A percentile compares a stretch with the other conserved stretches of the same genome.
Conservation (phyloP, 192 early-diverging fungal genomes). For the Chytriomyces confervae region DNA sequence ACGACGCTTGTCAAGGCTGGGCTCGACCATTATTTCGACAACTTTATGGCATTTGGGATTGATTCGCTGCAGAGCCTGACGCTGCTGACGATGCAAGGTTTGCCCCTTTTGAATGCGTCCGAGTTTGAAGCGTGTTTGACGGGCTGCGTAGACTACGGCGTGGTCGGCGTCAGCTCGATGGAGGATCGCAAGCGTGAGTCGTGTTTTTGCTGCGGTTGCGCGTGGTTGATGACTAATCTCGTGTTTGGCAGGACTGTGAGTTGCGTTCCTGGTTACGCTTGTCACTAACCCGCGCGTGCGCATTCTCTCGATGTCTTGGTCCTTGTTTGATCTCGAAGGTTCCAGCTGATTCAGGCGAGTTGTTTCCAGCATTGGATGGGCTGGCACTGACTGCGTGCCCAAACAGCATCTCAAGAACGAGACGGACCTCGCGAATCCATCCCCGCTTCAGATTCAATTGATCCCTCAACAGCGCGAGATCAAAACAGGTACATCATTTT, state of each 20-base stretch:
- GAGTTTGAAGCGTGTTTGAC: neutral
- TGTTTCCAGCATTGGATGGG: neutral
- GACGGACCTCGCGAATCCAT: conserved; percentile 26
- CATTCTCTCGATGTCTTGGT: neutral
- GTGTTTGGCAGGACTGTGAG: conserved; percentile 52
- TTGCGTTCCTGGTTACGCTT: neutral
- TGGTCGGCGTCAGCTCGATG: conserved; percentile 60
- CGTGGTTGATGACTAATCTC: conserved; percentile 6
- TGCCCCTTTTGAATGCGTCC: conserved; percentile 25
- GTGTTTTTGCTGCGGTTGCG: conserved; percentile 5
- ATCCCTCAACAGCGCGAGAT: conserved; percentile 31
- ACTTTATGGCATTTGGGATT: conserved; percentile 56
- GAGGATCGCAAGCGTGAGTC: conserved; percentile 58
- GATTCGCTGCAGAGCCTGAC: conserved; percentile 63
- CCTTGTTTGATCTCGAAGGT: conserved; percentile 40
- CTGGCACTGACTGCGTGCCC: neutral
- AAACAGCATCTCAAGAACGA: conserved; percentile 37
- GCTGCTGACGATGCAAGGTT: conserved; percentile 83
- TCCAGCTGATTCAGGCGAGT: conserved; percentile 59
- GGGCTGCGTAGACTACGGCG: conserved; percentile 50
- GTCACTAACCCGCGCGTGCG: neutral
- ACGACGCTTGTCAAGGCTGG: conserved; percentile 66
- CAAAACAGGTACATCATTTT: conserved; percentile 36
- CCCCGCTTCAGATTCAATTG: conserved; percentile 35
- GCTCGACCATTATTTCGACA: conserved; percentile 66